Percentiles rank a stretch among this genome's conserved stretches.
These are phyloP conservation scores for Dactylellina sp. DNA, from an alignment of 2,329 filamentous ascomycete genomes.

Conservation along the genomic window DNA sequence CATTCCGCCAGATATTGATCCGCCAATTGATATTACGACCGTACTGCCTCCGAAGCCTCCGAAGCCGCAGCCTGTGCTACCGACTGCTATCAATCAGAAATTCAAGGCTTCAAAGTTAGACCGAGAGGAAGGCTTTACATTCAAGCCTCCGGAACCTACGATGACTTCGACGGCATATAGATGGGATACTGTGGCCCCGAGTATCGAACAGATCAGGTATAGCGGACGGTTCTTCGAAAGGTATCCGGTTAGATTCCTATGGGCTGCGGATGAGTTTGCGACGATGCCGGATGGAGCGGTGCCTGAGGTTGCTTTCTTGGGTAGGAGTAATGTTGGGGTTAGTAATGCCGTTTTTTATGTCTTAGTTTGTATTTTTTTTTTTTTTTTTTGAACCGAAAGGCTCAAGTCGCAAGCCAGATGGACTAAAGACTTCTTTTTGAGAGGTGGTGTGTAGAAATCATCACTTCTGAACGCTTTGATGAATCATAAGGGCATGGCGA, in stretches of 20 bases:
- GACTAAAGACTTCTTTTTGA: not conserved
- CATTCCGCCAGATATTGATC: too few species aligned
- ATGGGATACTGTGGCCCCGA: slow-evolving; percentile 68
- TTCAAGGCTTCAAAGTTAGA: slow-evolving; percentile 49
- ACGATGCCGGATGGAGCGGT: slow-evolving; percentile 67
- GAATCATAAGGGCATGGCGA: slow-evolving; percentile 66
- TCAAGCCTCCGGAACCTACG: slow-evolving; percentile 47
- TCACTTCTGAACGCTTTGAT: slow-evolving; percentile 75
- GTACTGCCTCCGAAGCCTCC: slow-evolving; percentile 12
- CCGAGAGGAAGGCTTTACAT: slow-evolving; percentile 41
- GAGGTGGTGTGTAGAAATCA: slow-evolving; percentile 66
- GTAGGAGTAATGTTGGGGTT: slow-evolving; percentile 75
- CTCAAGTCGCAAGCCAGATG: too few species aligned
- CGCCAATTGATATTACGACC: not conserved
- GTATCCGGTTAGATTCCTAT: slow-evolving; percentile 70
- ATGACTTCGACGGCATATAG: slow-evolving; percentile 63
- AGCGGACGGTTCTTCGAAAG: slow-evolving; percentile 66
- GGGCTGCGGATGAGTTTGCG: slow-evolving; percentile 72
- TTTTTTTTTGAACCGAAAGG: not conserved
- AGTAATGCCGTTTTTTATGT: too few species aligned
- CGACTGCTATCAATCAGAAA: slow-evolving; percentile 23
- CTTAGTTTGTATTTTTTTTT: not conserved
- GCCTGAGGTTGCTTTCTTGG: slow-evolving; percentile 71
- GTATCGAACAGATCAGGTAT: slow-evolving; percentile 64
- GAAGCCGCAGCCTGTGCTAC: not conserved